Evolutionary conservation across 306 rosid species (phyloP).

Genomic region (Casuarina equisetifolia): DNA sequence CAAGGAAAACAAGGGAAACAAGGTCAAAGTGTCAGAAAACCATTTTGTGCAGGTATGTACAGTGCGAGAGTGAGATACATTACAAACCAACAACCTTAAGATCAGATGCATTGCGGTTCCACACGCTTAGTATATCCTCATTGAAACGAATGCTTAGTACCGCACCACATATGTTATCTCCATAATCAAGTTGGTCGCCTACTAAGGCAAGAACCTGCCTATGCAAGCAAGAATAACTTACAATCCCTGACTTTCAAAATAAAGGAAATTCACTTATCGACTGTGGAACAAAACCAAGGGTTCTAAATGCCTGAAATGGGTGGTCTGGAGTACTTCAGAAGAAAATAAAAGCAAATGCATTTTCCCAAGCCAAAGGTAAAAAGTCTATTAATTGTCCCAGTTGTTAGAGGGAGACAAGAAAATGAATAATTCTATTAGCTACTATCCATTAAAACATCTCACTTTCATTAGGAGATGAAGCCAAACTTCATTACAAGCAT

Average conservation of each 20-base stretch:
- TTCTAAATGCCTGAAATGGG: neutral
- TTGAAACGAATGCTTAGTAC: constrained; percentile 92
- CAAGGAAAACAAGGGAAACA: constrained; percentile 3
- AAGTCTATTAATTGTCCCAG: neutral
- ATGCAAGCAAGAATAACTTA: constrained; percentile 21
- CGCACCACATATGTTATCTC: constrained; percentile 87
- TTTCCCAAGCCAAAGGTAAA: constrained; percentile 1
- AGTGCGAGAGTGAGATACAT: neutral
- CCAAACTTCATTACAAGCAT: neutral
- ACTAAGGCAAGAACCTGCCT: constrained; percentile 84
- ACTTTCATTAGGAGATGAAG: neutral
- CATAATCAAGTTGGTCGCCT: constrained; percentile 87
- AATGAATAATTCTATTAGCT: neutral
- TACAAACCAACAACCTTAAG: constrained; percentile 55
- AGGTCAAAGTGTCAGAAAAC: neutral
- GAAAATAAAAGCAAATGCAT: neutral
- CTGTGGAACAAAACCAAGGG: neutral
- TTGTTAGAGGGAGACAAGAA: neutral
- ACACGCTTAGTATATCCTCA: constrained; percentile 89
- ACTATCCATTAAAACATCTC: neutral
- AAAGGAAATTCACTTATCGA: neutral
- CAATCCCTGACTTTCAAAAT: neutral
- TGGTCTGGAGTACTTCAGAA: neutral
- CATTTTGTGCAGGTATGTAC: no score
- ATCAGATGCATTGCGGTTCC: constrained; percentile 94